Conservation (phyloP, 305 asterid species). For the Fraxinus albicans region DNA sequence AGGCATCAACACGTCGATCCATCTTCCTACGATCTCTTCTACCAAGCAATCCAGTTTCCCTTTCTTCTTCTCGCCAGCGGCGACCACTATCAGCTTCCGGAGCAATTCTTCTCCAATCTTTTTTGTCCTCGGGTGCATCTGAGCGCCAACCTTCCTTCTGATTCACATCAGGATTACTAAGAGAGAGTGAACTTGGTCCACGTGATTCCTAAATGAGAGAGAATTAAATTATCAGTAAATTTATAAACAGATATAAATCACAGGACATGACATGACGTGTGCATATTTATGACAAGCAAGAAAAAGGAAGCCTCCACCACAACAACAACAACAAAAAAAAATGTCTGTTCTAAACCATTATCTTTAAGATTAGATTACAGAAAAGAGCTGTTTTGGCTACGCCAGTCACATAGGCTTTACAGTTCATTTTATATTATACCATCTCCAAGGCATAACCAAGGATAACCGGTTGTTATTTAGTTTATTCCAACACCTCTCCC, state of each 20-base stretch:
- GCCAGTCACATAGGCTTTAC: neutral
- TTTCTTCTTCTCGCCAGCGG: conserved; percentile 99
- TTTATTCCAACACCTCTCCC: neutral
- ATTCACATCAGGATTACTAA: conserved; percentile 74
- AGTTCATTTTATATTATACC: neutral
- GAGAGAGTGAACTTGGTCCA: conserved; percentile 81
- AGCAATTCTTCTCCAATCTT: conserved; percentile 73
- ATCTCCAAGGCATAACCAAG: neutral
- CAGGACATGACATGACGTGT: neutral
- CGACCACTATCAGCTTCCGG: conserved; percentile 78
- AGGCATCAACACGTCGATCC: conserved; percentile 74
- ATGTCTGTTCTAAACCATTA: neutral
- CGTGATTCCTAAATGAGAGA: conserved; percentile 63
- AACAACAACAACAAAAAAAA: neutral
- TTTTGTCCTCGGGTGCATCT: conserved; percentile 75
- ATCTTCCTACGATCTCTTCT: conserved; percentile 89
- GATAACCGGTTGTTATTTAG: neutral
- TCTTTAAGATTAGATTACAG: neutral
- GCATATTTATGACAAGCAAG: neutral
- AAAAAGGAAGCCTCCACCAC: neutral
- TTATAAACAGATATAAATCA: neutral
- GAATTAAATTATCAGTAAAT: neutral
- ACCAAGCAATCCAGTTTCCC: conserved; percentile 97
- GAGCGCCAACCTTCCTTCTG: conserved; percentile 83
- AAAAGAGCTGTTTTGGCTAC: neutral